Percentiles rank a stretch among this genome's conserved stretches.
These are phyloP conservation scores for Trichosporon ovoides DNA, from an alignment of 1,284 basidiomycete species.

Conservation along the genomic window DNA sequence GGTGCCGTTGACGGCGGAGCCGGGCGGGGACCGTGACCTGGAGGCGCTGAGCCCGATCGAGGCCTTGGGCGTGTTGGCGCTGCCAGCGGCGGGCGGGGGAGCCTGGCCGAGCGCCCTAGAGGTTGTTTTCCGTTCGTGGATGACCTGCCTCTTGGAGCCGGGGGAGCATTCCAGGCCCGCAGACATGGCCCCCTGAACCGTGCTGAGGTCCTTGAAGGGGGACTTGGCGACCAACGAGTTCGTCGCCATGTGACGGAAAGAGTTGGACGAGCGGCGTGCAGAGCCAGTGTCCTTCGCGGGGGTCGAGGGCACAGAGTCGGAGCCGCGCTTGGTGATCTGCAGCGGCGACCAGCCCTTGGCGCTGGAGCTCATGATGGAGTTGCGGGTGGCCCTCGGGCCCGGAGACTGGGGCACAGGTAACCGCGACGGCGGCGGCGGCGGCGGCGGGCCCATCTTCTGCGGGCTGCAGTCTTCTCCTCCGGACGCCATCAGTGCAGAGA, in stretches of 20 bases:
- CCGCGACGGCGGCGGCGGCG: conserved; percentile 2
- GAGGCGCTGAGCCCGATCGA: conserved; percentile 41
- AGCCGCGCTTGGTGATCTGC: conserved; percentile 43
- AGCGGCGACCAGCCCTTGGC: conserved; percentile 50
- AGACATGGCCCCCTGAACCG: conserved; percentile 21
- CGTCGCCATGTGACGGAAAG: conserved; percentile 72
- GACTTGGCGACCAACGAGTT: conserved; percentile 83
- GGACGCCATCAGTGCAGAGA: conserved; percentile 7
- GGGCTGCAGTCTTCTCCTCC: background rate
- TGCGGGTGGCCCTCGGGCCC: conserved; percentile 25
- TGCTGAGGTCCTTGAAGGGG: conserved; percentile 63
- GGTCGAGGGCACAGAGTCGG: conserved; percentile 12
- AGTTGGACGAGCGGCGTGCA: conserved; percentile 65
- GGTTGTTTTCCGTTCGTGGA: conserved; percentile 35
- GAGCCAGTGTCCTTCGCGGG: conserved; percentile 4
- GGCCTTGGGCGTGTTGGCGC: conserved; percentile 32
- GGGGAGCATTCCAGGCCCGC: conserved; percentile 31
- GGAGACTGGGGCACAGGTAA: conserved; percentile 13
- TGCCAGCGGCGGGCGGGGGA: conserved; percentile 30
- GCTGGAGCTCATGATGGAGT: conserved; percentile 44
- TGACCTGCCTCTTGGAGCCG: conserved; percentile 20
- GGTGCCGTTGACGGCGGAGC: conserved; percentile 31
- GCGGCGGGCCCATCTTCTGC: conserved; percentile 1
- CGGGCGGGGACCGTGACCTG: conserved; percentile 11
- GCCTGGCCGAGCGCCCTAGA: conserved; percentile 31